These are phyloP conservation scores for Lyophyllum shimeji DNA, from an alignment of 768 basidiomycete species.

Conservation along the genomic window DNA sequence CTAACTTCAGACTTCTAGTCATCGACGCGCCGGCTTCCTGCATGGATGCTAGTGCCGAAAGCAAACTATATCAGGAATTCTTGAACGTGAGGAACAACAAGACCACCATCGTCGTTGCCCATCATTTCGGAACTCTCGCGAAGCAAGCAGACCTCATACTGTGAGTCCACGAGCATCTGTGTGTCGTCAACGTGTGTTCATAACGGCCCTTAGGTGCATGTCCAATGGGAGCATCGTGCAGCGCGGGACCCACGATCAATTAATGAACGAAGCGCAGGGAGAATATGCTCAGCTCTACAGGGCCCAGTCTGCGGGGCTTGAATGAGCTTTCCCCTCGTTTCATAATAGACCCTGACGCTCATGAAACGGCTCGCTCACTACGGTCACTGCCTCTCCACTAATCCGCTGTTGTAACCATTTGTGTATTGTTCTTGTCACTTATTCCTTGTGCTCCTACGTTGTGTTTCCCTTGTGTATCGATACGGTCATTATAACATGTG, in stretches of 20 bases:
- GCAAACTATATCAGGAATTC: background rate
- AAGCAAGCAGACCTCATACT: slow-evolving; percentile 3
- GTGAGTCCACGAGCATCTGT: background rate
- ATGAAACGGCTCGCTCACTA: background rate
- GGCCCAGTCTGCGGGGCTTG: background rate
- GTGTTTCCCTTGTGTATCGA: too few relatives aligned
- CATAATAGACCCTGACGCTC: background rate
- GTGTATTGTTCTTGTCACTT: too few relatives aligned
- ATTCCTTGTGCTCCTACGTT: too few relatives aligned
- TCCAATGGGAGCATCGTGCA: slow-evolving; percentile 6
- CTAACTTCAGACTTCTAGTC: slow-evolving; percentile 2
- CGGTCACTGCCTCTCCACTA: too few relatives aligned
- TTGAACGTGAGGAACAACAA: background rate
- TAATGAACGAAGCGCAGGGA: background rate
- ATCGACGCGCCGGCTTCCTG: slow-evolving; percentile 3
- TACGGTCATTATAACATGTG: too few relatives aligned
- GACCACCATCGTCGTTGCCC: slow-evolving; percentile 7
- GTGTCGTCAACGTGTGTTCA: background rate
- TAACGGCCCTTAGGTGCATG: slow-evolving; percentile 2
- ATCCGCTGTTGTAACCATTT: too few relatives aligned
- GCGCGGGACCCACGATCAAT: background rate
- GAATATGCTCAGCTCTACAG: slow-evolving; percentile 4
- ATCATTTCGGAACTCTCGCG: slow-evolving; percentile 1
- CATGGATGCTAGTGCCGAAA: slow-evolving; percentile 1
- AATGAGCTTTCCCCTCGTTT: background rate